These are phyloP conservation scores for Artemisia annua DNA, from an alignment of 129 eudicot genomes.

Conservation along the genomic window DNA sequence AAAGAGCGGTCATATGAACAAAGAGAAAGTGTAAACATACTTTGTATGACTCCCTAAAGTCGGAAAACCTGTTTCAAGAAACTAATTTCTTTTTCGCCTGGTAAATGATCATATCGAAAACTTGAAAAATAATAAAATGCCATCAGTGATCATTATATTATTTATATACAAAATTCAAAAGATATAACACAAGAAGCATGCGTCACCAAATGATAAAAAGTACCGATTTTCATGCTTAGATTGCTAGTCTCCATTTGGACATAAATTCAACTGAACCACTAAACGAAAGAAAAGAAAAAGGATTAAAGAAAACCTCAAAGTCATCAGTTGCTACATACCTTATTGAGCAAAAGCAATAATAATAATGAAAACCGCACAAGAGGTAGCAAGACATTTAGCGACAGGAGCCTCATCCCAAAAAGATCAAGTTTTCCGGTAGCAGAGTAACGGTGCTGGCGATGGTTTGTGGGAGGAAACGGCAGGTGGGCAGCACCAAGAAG, in stretches of 20 bases:
- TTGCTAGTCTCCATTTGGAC: conserved; percentile 50
- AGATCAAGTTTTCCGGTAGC: no score
- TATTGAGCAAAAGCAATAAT: conserved; percentile 55
- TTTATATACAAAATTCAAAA: no score
- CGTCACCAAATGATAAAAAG: conserved; percentile 61
- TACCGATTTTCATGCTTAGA: conserved; percentile 48
- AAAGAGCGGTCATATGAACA: no score
- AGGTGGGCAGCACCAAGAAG: no score
- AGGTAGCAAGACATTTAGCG: conserved; percentile 49
- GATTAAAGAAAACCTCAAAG: conserved; percentile 9
- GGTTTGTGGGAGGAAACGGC: no score
- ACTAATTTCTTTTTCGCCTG: conserved; percentile 77
- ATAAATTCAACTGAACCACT: conserved; percentile 10
- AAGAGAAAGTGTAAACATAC: conserved; percentile 54
- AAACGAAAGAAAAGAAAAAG: not conserved
- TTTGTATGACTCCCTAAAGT: conserved; percentile 45
- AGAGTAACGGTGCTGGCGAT: no score
- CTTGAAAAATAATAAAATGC: not conserved
- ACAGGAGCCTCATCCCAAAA: conserved; percentile 58
- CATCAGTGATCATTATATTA: not conserved
- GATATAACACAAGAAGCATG: not conserved
- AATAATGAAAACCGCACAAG: conserved; percentile 87
- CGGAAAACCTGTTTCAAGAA: conserved; percentile 52
- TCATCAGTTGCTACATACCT: conserved; percentile 46
- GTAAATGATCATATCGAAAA: conserved; percentile 17